Evolutionary conservation across 306 rosid genomes (phyloP), one percentile per base, ranked within the genome.

Genomic region (Prunus mira): DNA sequence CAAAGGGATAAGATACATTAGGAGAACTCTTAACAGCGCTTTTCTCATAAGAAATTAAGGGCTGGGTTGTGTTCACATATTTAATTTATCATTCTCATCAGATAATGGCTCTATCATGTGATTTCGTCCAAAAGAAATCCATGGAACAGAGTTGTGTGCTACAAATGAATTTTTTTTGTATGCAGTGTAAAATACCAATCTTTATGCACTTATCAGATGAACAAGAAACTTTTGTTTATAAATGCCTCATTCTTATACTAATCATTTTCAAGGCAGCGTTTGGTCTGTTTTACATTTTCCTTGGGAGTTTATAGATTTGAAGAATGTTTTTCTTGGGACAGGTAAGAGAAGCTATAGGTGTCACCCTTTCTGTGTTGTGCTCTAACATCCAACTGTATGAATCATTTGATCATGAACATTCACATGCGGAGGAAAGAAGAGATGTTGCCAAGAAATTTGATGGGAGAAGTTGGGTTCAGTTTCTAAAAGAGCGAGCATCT

Each of bases 291-390:
- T 66, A 13, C 75, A 68, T 56, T 28, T 58, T 30, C 60, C 56
- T 71, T 32, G n/a, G 34, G 38, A 61, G 24, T 34, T 62, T 22
- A 14, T 22, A 14, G 69, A 76, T 66, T 71, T 88, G 72, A 82
- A 75, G 20, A 47, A 61, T 72, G 19, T 76, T 73, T 84, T 81
- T 14, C 61, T 15, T 80, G 72, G 75, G 57, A 81, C 88, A 95
- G 99, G 96, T 95, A 84, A 87, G 99, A 89, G 93, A 92, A 79
- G 97, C 92, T 81, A 86, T 95, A 56, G 99, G 99, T 74, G 93
- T 90, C 73, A 83, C 91, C 64, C 98, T 95, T 78, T 89, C 98
- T 55, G 84, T 92, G 18, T 81, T 91, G 84, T 95, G 97, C 84
- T 91, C 99, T 41, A 95, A 95, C 84, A 86, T 95, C 79, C 90